These are phyloP conservation scores for Daldinia eschscholtzii DNA, from an alignment of 2,329 filamentous ascomycete species.

Conservation along the genomic window DNA sequence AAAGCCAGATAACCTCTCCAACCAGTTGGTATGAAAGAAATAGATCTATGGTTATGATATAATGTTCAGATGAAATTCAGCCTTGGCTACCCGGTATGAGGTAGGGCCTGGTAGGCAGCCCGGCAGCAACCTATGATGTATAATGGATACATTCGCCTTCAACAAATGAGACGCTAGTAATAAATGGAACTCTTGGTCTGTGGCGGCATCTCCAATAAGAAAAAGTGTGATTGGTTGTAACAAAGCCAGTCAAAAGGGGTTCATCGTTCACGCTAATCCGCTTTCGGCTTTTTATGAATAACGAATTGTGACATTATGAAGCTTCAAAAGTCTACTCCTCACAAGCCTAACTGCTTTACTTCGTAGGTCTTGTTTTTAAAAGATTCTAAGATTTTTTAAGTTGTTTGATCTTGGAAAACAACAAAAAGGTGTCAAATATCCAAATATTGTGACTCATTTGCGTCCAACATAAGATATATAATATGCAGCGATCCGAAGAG, in stretches of 20 bases:
- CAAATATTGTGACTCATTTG: conserved; percentile 14
- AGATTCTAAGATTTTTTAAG: conserved; percentile 22
- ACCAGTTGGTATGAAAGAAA: not conserved
- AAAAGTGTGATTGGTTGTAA: conserved; percentile 22
- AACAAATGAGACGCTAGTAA: conserved; percentile 17
- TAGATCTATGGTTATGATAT: not conserved
- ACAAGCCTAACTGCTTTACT: conserved; percentile 4
- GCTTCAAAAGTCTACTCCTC: conserved; percentile 34
- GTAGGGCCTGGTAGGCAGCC: too few relatives aligned
- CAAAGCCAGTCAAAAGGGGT: conserved; percentile 9
- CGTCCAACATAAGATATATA: conserved; percentile 10
- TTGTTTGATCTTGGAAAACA: conserved; percentile 15
- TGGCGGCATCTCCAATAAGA: conserved; percentile 1
- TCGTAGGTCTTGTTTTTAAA: conserved; percentile 3
- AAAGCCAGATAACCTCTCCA: not conserved
- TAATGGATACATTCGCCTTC: not conserved
- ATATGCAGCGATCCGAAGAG: conserved; percentile 34
- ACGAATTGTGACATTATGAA: conserved; percentile 34
- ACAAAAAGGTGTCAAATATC: conserved; percentile 6
- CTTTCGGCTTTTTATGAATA: conserved; percentile 38
- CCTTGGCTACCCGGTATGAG: not conserved
- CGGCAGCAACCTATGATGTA: not conserved
- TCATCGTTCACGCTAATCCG: conserved; percentile 21
- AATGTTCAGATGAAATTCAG: not conserved
- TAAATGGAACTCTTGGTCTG: not conserved